Evolutionary conservation across 768 basidiomycete species (phyloP).

Genomic region (Termitomyces eurrhizus): DNA sequence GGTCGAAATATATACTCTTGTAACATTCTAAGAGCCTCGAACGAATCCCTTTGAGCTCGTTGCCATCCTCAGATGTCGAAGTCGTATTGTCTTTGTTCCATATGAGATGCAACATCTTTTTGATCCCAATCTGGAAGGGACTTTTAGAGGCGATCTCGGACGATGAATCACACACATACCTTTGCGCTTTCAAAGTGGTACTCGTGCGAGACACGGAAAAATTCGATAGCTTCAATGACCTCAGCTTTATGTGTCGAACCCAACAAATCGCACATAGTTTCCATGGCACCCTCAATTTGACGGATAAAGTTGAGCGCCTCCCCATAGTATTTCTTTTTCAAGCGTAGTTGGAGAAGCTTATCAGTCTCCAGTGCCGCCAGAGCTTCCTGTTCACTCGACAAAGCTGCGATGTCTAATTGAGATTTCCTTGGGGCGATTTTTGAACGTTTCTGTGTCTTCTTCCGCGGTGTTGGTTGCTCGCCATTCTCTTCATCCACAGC

Average conservation of each 20-base stretch:
- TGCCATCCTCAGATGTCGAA: slow-evolving; percentile 57
- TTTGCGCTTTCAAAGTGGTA: slow-evolving; percentile 79
- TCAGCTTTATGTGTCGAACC: slow-evolving; percentile 85
- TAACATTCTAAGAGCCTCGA: slow-evolving; percentile 89
- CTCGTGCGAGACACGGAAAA: slow-evolving; percentile 78
- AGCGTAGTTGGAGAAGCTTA: slow-evolving; percentile 58
- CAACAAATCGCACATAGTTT: slow-evolving; percentile 69
- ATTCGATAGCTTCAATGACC: slow-evolving; percentile 83
- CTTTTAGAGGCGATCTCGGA: slow-evolving; percentile 2
- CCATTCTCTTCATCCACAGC: slow-evolving; percentile 37
- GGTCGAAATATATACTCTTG: slow-evolving; percentile 83
- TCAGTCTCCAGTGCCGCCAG: slow-evolving; percentile 66
- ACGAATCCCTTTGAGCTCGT: slow-evolving; percentile 84
- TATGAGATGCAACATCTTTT: slow-evolving; percentile 94
- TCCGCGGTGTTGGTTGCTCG: slow-evolving; percentile 26
- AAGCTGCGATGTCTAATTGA: slow-evolving; percentile 61
- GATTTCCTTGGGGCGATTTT: slow-evolving; percentile 62
- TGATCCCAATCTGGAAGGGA: slow-evolving; percentile 68
- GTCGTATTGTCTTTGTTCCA: slow-evolving; percentile 92
- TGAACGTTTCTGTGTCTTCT: slow-evolving; percentile 39
- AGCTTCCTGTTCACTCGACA: slow-evolving; percentile 68
- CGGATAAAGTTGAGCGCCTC: slow-evolving; percentile 85
- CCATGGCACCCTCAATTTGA: slow-evolving; percentile 57
- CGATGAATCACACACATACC: slow-evolving; percentile 30
- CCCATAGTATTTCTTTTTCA: slow-evolving; percentile 81